A percentile compares a stretch with the other conserved stretches of the same genome.
phyloP scores from a whole-genome alignment of 805 yeast species.

The Metschnikowia orientalis region DNA sequence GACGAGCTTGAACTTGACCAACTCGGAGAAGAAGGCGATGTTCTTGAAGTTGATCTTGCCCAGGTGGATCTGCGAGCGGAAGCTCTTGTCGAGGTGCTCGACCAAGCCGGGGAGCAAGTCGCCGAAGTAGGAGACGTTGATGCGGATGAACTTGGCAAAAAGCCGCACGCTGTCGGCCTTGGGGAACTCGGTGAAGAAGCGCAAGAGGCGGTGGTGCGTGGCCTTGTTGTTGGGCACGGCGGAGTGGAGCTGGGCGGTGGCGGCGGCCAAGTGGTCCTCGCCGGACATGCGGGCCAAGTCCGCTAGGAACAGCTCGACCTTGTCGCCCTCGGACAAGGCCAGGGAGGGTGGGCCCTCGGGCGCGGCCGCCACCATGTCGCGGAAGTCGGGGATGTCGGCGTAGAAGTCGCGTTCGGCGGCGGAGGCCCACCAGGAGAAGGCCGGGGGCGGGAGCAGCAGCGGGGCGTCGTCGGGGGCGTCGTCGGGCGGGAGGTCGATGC shows the following conservation, averaged over 20 bases:
- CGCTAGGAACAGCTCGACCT: slow-evolving; percentile 39
- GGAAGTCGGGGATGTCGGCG: slow-evolving; percentile 46
- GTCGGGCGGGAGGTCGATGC: slow-evolving; percentile 11
- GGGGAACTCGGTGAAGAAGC: slow-evolving; percentile 46
- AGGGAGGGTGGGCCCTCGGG: slow-evolving; percentile 11
- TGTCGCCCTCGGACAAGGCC: slow-evolving; percentile 32
- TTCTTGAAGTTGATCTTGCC: slow-evolving; percentile 52
- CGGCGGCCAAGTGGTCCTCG: slow-evolving; percentile 47
- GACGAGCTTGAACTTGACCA: slow-evolving; percentile 69
- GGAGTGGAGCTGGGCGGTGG: slow-evolving; percentile 46
- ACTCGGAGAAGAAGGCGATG: slow-evolving; percentile 64
- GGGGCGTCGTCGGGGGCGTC: slow-evolving; percentile 23
- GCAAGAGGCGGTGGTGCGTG: slow-evolving; percentile 55
- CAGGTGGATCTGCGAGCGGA: slow-evolving; percentile 54
- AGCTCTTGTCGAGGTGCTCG: slow-evolving; percentile 51
- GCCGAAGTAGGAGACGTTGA: slow-evolving; percentile 45
- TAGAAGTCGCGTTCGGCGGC: slow-evolving; percentile 65
- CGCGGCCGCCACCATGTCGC: slow-evolving; percentile 25
- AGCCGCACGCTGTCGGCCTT: slow-evolving; percentile 44
- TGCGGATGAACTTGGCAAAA: slow-evolving; percentile 67
- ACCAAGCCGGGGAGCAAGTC: slow-evolving; percentile 52
- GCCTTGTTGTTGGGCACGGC: slow-evolving; percentile 66
- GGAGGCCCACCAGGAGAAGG: slow-evolving; percentile 51
- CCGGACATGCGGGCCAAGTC: slow-evolving; percentile 41
- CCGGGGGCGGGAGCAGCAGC: slow-evolving; percentile 16